A percentile compares a stretch with the other conserved stretches of the same genome.
These are phyloP conservation scores for Colletotrichum sp. DNA, from an alignment of 2,329 filamentous ascomycete genomes.

Conservation along the genomic window DNA sequence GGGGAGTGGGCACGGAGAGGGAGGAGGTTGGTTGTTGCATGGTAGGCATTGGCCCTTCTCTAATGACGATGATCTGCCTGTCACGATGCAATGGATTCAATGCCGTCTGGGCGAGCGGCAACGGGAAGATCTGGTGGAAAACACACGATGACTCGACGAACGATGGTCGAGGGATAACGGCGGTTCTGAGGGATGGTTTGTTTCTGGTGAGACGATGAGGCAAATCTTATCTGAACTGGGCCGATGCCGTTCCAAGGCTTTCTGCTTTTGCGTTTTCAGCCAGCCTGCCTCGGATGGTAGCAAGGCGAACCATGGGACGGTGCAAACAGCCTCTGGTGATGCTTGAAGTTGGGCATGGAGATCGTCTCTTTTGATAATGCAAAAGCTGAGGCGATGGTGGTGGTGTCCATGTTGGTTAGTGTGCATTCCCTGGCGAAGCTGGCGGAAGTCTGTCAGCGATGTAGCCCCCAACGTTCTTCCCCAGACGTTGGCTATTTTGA, in stretches of 20 bases:
- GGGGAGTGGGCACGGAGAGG: not conserved
- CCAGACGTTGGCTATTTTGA: not conserved
- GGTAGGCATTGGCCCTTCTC: not conserved
- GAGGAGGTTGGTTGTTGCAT: not conserved
- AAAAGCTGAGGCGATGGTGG: not conserved
- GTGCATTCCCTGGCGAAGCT: not conserved
- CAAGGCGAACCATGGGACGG: not conserved
- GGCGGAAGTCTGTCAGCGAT: not conserved
- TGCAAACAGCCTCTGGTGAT: not conserved
- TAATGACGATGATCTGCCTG: not conserved
- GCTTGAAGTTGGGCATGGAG: not conserved
- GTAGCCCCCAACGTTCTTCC: not conserved
- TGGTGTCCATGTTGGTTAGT: not conserved
- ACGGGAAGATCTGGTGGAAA: not conserved
- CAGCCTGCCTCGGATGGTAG: not conserved
- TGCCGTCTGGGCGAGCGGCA: not conserved
- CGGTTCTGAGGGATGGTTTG: not conserved
- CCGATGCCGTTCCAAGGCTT: not conserved
- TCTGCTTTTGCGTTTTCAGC: not conserved
- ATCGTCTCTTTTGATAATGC: not conserved
- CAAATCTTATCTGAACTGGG: not conserved
- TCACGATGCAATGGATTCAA: not conserved
- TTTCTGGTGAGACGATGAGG: not conserved
- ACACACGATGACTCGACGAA: not conserved
- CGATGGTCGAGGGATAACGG: not conserved